Evolutionary conservation across 345 rosid species (phyloP), one percentile per base, ranked within the genome.

Genomic region (Balakata baccata): DNA sequence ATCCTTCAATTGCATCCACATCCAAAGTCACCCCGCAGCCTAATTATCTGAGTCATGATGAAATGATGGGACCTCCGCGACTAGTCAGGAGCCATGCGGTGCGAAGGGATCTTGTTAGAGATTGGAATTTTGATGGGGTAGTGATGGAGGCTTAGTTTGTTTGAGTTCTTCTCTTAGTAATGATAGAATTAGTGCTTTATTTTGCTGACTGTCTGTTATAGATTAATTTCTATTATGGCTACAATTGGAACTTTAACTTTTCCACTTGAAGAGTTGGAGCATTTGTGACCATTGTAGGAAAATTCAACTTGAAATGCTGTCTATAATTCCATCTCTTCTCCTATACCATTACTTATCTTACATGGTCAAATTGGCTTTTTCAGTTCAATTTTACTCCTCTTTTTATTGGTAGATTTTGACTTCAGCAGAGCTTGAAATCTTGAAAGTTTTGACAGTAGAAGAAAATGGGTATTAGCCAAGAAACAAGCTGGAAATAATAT

Each of bases 1-100:
- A 68, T 70, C 54, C 89, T 41, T 78, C 85, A 29, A 74, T 83
- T 23, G 73, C 84, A 45, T 75, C 94, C 3, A 82, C 98, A 13
- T 92, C 98, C 60, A 94, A 94, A 81, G 98, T 92, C 64, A 87
- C 91, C 62, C 98, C 98, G 17, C 95, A 90, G 38, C 97, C 97
- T 49, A 73, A 73, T 59, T 78, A 82, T 72, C 86, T 80, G 11
- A 75, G 76, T 50, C 60, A 65, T 69, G 79, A 75, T 11, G 84
- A 79, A 74, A 73, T 88, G 75, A 69, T 86, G 1, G 92, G 93
- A 22, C 65, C 97, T 0, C 98, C 98, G 34, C 78, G 97, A 60
- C 83, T 94, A 46, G 97, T 94, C 56, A 85, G 97, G 17, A 94
- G 98, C 81, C 87, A 77, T 61, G 98, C 98, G 0, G 91, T 94